Evolutionary conservation across 2,329 filamentous ascomycete species (phyloP).

Genomic region (Trichoderma koningii): DNA sequence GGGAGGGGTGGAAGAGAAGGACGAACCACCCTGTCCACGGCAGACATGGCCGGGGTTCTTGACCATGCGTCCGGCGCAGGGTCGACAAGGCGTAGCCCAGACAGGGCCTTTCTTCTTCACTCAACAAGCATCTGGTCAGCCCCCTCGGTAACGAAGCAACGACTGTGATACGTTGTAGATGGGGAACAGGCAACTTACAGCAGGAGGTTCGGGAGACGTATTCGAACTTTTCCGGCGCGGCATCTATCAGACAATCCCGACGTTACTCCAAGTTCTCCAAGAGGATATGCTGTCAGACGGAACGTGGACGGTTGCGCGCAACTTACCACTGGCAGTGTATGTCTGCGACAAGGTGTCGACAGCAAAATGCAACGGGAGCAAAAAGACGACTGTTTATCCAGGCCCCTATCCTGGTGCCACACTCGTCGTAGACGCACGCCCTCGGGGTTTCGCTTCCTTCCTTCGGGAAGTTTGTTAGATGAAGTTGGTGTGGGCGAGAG

Average conservation of each 20-base stretch:
- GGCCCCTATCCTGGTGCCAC: conserved; percentile 5
- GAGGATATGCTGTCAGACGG: background rate
- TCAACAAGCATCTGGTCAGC: background rate
- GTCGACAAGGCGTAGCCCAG: conserved; percentile 28
- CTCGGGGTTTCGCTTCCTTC: background rate
- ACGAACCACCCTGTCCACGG: conserved; percentile 28
- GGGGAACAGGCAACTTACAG: conserved; percentile 14
- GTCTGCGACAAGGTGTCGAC: background rate
- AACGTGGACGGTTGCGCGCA: background rate
- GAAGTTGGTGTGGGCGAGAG: background rate
- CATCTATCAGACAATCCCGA: conserved; percentile 12
- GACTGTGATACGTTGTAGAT: no score
- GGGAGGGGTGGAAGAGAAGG: background rate
- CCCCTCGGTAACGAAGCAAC: background rate
- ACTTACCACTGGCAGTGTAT: conserved; percentile 5
- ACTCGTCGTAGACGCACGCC: conserved; percentile 1
- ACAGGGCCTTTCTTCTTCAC: conserved; percentile 26
- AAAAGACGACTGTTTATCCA: background rate
- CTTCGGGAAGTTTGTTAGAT: background rate
- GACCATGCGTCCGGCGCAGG: conserved; percentile 27
- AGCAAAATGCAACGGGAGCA: background rate
- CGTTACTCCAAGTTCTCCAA: background rate
- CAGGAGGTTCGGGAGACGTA: conserved; percentile 11
- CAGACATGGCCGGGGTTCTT: conserved; percentile 28
- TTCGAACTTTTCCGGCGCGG: conserved; percentile 22